Base-by-base conservation (phyloP, 805 yeast species). In the Kodamaea leandrae region DNA sequence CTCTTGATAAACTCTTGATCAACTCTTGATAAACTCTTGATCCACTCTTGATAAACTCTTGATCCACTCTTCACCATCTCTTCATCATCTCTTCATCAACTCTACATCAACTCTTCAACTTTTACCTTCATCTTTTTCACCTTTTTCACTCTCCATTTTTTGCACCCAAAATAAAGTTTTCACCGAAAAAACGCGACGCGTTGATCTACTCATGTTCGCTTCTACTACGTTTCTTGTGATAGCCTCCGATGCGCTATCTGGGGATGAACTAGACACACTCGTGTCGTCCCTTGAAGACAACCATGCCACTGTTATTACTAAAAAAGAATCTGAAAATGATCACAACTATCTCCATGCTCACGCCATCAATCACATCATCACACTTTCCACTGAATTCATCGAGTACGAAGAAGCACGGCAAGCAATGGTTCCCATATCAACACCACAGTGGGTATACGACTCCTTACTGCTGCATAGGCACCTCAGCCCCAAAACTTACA, bases 341-440 rank as follows among this genome's bases (percentile, higher is more conserved):
- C 21, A 42, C 36, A 47, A 57, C 29, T 52, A 50, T 14, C 50
- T 57, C 21, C 42, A 36, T 8, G 21, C 23, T 16, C 17, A 46
- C 26, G 14, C 17, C 27, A 52, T 64, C 19, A 64, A 74, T 7
- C 81, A 81, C 52, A 62, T 86, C 14, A 68, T 86, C 12, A 62
- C 86, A 14, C 60, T 65, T 30, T 62, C 76, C 4, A 60, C 68
- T 14, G 69, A 76, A 18, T 85, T 84, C 47, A 71, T 72, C 2
- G 80, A 74, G 21, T 79, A 71, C 51, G 51, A 47, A 2, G 60
- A 64, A 23, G 74, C 83, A 4, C 66, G 64, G 25, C 66, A 66
- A 12, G 63, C 73, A 26, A 71, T 84, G 78, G 68, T 83, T 10
- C 88, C 93, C 0, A 73, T 84, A 1, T 83, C 86, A 12, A 72